These are phyloP conservation scores for Candida sp. DNA, from an alignment of 1,139 yeast species.

Conservation along the genomic window DNA sequence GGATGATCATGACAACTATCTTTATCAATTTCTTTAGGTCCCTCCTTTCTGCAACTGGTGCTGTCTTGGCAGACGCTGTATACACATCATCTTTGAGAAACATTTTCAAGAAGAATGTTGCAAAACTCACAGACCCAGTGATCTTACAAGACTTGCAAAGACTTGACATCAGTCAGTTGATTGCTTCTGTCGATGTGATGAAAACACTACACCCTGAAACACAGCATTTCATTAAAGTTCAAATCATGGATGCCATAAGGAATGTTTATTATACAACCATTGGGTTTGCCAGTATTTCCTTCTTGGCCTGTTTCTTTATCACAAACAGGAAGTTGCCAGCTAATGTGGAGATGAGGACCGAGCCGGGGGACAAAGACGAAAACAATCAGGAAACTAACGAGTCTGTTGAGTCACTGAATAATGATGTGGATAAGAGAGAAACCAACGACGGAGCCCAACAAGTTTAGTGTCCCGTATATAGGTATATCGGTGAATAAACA, in stretches of 20 bases:
- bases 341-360: slow-evolving; percentile 1
- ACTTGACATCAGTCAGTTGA: slow-evolving; percentile 17
- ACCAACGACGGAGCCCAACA: not conserved
- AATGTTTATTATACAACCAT: slow-evolving; percentile 37
- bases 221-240: slow-evolving; percentile 29
- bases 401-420: not conserved
- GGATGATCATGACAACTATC: slow-evolving; percentile 39
- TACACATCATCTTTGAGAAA: slow-evolving; percentile 34
- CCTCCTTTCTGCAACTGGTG: slow-evolving; percentile 33
- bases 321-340: slow-evolving; percentile 34
- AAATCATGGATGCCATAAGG: slow-evolving; percentile 32
- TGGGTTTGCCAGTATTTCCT: slow-evolving; percentile 28
- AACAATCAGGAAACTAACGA: not conserved
- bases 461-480: no score
- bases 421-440: not conserved
- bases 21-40: slow-evolving; percentile 34
- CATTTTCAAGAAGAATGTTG: slow-evolving; percentile 19
- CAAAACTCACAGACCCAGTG: slow-evolving; percentile 17
- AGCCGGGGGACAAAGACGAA: not conserved
- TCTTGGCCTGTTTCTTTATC: slow-evolving; percentile 24
- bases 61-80: slow-evolving; percentile 37
- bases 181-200: slow-evolving; percentile 23
- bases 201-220: slow-evolving; percentile 24
- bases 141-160: slow-evolving; percentile 23
- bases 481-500: not conserved